phyloP scores from a whole-genome alignment of 1,139 yeast genomes.

The Entelexis paramagnoliae region DNA sequence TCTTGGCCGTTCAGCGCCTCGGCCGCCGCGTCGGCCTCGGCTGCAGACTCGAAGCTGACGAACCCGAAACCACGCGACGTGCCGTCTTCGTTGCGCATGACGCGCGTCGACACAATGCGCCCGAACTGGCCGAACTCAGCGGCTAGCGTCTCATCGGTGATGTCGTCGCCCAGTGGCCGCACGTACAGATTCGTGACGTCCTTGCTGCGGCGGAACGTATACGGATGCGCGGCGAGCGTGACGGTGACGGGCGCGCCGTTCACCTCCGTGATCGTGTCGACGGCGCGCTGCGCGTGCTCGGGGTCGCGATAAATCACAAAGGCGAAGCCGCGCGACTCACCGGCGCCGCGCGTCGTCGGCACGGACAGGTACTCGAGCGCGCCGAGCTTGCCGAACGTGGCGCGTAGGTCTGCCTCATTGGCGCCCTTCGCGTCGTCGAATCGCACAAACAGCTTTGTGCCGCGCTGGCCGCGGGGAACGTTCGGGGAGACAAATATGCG shows the following conservation, averaged over 20 bases:
- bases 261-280: conserved; percentile 13
- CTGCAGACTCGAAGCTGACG: conserved; percentile 84
- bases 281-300: conserved; percentile 16
- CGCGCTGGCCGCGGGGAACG: conserved; percentile 16
- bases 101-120: conserved; percentile 77
- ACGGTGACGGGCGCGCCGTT: conserved; percentile 10
- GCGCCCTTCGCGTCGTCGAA: neutral
- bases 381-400: conserved; percentile 38
- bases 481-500: conserved; percentile 11
- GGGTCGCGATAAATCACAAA: conserved; percentile 55
- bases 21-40: conserved; percentile 87
- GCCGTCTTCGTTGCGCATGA: conserved; percentile 80
- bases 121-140: conserved; percentile 83
- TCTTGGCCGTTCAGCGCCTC: conserved; percentile 84
- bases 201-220: neutral
- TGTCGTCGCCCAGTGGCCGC: conserved; percentile 74
- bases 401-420: conserved; percentile 3
- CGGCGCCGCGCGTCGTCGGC: conserved; percentile 54
- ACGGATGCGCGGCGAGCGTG: neutral
- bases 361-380: conserved; percentile 52
- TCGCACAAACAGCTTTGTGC: conserved; percentile 14
- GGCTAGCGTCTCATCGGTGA: conserved; percentile 69
- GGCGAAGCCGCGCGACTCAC: conserved; percentile 80
- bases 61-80: conserved; percentile 90
- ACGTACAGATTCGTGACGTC: conserved; percentile 57